Percentiles rank a stretch among this genome's conserved stretches.
Conservation (phyloP, 371 early-diverging fungal species). For the Mortierella sp. region DNA sequence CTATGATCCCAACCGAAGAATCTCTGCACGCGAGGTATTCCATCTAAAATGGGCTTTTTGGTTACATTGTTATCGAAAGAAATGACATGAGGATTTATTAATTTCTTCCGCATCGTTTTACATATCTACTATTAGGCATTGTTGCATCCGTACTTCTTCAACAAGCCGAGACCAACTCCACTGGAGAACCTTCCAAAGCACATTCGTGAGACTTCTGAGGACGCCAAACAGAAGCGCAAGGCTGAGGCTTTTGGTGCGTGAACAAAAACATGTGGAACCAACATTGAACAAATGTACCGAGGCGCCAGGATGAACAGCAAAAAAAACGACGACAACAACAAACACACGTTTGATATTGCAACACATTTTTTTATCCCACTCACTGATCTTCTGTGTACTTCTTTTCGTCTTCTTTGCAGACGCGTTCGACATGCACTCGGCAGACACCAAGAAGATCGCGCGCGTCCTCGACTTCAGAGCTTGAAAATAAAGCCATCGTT, state of each 20-base stretch:
- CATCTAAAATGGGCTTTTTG: background rate
- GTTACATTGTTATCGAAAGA: background rate
- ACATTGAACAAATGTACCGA: background rate
- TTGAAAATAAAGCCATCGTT: background rate
- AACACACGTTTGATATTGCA: background rate
- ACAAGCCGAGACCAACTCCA: constrained; percentile 88
- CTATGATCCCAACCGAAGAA: constrained; percentile 93
- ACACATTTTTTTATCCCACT: background rate
- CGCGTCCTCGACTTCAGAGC: constrained; percentile 37
- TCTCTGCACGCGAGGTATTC: constrained; percentile 84
- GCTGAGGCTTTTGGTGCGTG: constrained; percentile 52
- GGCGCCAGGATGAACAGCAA: background rate
- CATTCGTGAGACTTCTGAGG: constrained; percentile 46
- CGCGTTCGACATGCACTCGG: constrained; percentile 25
- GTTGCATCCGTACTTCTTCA: constrained; percentile 91
- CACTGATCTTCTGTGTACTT: background rate
- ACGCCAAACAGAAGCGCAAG: constrained; percentile 45
- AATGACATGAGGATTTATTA: background rate
- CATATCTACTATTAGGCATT: constrained; percentile 72
- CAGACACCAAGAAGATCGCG: constrained; percentile 34
- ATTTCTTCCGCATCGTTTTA: background rate
- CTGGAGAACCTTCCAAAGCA: constrained; percentile 85
- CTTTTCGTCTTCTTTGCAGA: constrained; percentile 16
- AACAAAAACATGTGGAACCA: background rate
- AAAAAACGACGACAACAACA: background rate